Percentiles rank a stretch among this genome's conserved stretches.
phyloP scores from a whole-genome alignment of 306 rosid species.

The Elaeagnus macrophylla region DNA sequence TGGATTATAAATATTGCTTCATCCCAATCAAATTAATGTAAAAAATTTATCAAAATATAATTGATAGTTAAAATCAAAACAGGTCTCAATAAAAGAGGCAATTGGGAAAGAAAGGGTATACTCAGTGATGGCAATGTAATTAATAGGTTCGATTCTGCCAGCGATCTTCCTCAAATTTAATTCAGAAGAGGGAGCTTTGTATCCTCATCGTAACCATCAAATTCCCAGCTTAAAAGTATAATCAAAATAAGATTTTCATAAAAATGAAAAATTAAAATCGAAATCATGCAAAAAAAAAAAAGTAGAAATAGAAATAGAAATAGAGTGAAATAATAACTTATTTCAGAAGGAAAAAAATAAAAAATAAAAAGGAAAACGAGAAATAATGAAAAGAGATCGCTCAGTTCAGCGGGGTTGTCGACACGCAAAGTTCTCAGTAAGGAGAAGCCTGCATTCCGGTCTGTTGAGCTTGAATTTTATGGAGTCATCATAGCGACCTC shows the following conservation, averaged over 20 bases:
- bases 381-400: slow-evolving; percentile 34
- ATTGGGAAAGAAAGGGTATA: slow-evolving; percentile 9
- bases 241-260: too few species aligned
- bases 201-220: slow-evolving; percentile 40
- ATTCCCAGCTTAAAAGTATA: slow-evolving; percentile 29
- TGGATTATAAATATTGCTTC: slow-evolving; percentile 34
- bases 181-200: slow-evolving; percentile 78
- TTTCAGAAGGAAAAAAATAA: too few species aligned
- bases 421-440: slow-evolving; percentile 53
- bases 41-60: too few species aligned
- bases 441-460: slow-evolving; percentile 81
- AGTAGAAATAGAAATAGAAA: too few species aligned
- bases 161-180: slow-evolving; percentile 46
- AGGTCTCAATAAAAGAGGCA: background rate
- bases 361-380: background rate
- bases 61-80: too few species aligned
- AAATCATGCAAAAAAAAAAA: too few species aligned
- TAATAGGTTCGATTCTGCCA: slow-evolving; percentile 76
- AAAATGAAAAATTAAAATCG: too few species aligned
- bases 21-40: slow-evolving; percentile 18
- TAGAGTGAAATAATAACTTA: too few species aligned
- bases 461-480: slow-evolving; percentile 98
- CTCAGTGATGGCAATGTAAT: slow-evolving; percentile 51
- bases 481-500: slow-evolving; percentile 35
- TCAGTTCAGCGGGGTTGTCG: slow-evolving; percentile 90